Base-by-base conservation (phyloP, 2,329 filamentous ascomycete species). In the Tolypocladium paradoxum region DNA sequence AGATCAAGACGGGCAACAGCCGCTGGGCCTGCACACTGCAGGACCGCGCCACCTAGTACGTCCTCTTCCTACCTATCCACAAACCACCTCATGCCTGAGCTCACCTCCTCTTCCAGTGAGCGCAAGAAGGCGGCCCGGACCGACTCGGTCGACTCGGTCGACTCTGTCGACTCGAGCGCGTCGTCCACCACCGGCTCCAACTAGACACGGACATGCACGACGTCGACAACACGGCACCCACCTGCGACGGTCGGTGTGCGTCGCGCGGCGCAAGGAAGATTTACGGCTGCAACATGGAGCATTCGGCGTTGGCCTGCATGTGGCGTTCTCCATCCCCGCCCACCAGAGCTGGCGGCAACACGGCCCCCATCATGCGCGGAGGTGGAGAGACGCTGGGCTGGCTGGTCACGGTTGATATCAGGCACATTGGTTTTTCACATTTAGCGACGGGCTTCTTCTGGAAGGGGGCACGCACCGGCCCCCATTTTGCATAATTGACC, bases 21-120 rank as follows among this genome's bases (percentile, higher is more conserved):
- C 64, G 62, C 48, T 71, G 67, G 61, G 51, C 62, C 40, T 76
- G 73, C 64, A 70, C 68, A 22, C 62, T 76, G 6, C 68, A 75
- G 56, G 73, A 77, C 63, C 72, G 74, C 53, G 54, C 61, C 56
- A 52, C 64, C 14, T 74, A 76, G 75, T 77, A 70, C 56, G 73
- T 66, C n/a, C n/a, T n/a, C n/a, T n/a, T n/a, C n/a, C n/a, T n/a
- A n/a, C n/a, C n/a, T n/a, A n/a, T n/a, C n/a, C n/a, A n/a, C n/a
- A n/a, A n/a, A n/a, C n/a, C n/a, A n/a, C n/a, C n/a, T n/a, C n/a
- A n/a, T n/a, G n/a, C n/a, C n/a, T n/a, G n/a, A n/a, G n/a, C n/a
- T n/a, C n/a, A n/a, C n/a, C n/a, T n/a, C n/a, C n/a, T n/a, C n/a
- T 33, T 12, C 8, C 53, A 74, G 72, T 52, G 70, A 74, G 68